Evolutionary conservation across 805 yeast species (phyloP), one percentile per base, ranked within the genome.

Genomic region (Cephaloascus albidus): DNA sequence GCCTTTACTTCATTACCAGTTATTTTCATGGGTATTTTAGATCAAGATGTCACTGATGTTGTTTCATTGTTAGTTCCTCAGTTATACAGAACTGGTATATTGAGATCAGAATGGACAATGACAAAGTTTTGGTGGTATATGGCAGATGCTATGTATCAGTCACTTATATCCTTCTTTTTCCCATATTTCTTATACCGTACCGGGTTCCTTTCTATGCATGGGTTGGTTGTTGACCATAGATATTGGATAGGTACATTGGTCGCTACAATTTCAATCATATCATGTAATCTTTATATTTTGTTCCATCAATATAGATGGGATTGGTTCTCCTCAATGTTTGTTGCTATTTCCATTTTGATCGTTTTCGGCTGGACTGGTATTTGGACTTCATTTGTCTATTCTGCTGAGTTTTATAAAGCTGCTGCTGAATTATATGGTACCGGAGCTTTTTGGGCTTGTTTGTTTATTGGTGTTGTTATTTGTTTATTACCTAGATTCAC

Each of bases 1-100:
- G 86, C 87, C 3, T 84, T 84, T 52, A 84, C 93, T 1, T 83
- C 93, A 6, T 58, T 83, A 42, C 90, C 94, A 3, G 84, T 84
- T 36, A 81, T 84, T 37, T 69, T 80, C 45, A 59, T 84, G 56
- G 93, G 84, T 15, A 70, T 80, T 23, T 60, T 82, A 35, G 94
- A 84, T 55, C 90, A 84, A 54, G 93, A 84, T 57, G 83, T 84
- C 20, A 64, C 75, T 18, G 86, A 77, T 49, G 65, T 68, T 38
- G 77, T 81, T 12, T 74, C 85, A 3, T 58, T 84, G 44, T 63
- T 76, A 35, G 82, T 77, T 17, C 94, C 94, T 1, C 81, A 81
- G 49, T 63, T 84, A 27, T 84, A 83, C 57, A 66, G 78, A 36
- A 57, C 75, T 2, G 93, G 93, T 30, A 79, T 84, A 37, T 53